Evolutionary conservation across 192 early-diverging fungal species (phyloP).

Genomic region (Entomortierella chlamydospora): DNA sequence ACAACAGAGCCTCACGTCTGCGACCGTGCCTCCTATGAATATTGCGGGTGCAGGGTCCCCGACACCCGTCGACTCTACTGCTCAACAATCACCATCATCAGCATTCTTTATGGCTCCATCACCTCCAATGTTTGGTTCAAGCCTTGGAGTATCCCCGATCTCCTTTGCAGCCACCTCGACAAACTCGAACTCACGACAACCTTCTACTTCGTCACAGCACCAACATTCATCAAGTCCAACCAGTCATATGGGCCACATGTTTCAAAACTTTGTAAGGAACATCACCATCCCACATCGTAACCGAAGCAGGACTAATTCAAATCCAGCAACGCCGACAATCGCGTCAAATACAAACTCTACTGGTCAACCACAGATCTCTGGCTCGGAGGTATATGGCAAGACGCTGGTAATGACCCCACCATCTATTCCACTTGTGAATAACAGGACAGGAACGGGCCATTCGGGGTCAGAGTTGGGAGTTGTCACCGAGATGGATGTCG

Average conservation of each 20-base stretch:
- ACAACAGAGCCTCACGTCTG: constrained; percentile 6
- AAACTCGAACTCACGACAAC: not conserved
- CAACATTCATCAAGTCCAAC: constrained; percentile 30
- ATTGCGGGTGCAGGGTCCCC: constrained; percentile 9
- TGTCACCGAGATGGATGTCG: constrained; percentile 35
- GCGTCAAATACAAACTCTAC: not conserved
- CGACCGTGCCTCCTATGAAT: constrained; percentile 29
- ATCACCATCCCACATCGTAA: constrained; percentile 45
- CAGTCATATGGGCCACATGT: constrained; percentile 43
- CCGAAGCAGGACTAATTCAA: constrained; percentile 51
- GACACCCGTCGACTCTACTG: constrained; percentile 1
- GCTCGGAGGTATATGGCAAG: constrained; percentile 40
- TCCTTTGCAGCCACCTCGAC: constrained; percentile 21
- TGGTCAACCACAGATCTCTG: not conserved
- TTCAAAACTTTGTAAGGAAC: constrained; percentile 49
- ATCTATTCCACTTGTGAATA: not conserved
- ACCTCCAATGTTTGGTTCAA: constrained; percentile 37
- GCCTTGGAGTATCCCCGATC: constrained; percentile 29
- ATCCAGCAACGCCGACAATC: constrained; percentile 21
- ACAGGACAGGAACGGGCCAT: constrained; percentile 10
- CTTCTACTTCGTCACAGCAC: constrained; percentile 1
- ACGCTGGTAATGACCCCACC: constrained; percentile 36
- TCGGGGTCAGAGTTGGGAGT: constrained; percentile 36
- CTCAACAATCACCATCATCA: constrained; percentile 45
- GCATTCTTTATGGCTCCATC: constrained; percentile 48